A percentile compares a stretch with the other conserved stretches of the same genome.
These are phyloP conservation scores for Suhomyces vadensis DNA, from an alignment of 805 yeast species.

Conservation along the genomic window DNA sequence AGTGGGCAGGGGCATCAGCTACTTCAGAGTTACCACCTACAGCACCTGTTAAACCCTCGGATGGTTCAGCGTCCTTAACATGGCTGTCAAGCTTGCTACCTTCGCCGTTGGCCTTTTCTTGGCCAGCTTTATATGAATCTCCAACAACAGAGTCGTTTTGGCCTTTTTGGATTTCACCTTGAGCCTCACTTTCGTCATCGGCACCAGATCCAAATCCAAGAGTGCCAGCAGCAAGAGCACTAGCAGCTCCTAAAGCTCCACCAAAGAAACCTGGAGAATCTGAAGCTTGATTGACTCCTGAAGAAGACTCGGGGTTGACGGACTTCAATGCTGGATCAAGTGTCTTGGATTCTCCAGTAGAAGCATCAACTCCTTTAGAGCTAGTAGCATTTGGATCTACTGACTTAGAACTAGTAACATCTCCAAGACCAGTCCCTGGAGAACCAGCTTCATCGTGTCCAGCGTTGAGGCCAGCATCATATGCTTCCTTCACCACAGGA, in stretches of 20 bases:
- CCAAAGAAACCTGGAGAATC: conserved; percentile 15
- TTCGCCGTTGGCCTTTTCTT: background rate
- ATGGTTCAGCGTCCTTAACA: no score
- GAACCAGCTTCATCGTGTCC: background rate
- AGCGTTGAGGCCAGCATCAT: conserved; percentile 9
- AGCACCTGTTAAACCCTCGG: no score
- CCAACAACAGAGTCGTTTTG: conserved; percentile 6
- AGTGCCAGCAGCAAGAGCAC: conserved; percentile 13
- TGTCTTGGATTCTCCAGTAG: background rate
- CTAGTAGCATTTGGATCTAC: background rate
- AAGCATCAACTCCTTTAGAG: background rate
- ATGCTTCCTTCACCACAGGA: conserved; percentile 16
- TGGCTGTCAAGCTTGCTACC: no score
- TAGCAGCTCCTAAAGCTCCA: conserved; percentile 17
- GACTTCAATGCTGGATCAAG: background rate
- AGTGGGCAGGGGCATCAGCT: no score
- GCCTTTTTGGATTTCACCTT: background rate
- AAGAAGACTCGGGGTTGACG: background rate
- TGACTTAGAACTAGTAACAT: background rate
- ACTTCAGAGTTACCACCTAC: background rate
- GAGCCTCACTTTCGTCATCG: background rate
- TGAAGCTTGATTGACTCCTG: conserved; percentile 4
- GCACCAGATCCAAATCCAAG: conserved; percentile 5
- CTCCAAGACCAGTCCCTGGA: no score
- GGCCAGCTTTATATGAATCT: conserved; percentile 14